Base-by-base conservation (phyloP, 495 filamentous ascomycete species). In the Aspergillus taichungensis region DNA sequence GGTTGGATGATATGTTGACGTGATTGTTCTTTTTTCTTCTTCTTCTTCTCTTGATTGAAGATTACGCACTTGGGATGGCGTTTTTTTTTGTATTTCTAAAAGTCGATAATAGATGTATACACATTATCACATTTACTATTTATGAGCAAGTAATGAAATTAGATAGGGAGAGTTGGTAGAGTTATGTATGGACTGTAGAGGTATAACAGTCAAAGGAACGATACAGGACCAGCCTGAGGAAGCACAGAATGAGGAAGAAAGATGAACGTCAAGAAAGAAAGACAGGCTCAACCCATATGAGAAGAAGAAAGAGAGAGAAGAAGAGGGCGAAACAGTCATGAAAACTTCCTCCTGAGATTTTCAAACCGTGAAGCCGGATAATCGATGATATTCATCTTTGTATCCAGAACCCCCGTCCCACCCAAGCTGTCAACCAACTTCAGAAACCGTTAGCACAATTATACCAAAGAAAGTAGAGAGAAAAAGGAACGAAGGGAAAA, bases 1-100 rank as follows among this genome's bases (percentile, higher is more conserved):
- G 80, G 43, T 65, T 98, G 56, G 85, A 91, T 62, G 77, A 81
- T 50, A 95, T 95, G 89, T 75, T 95, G 69, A 85, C 83, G 56
- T 95, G 75, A 53, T 38, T 32, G n/a, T 42, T 32, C 13, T 32
- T 42, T 9, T 24, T 8, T 5, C 13, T 37, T 37, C 11, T 13
- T 14, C 4, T 37, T 13, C 13, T 37, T 43, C 35, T 34, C 13
- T 34, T 35, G 29, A 12, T 37, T 38, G 18, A 24, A 24, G 18
- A 2, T 24, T 24, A 24, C 18, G 18, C 18, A 24, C 18, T 24
- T 24, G 18, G 18, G 18, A 24, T 24, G 18, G 18, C 18, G 18
- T 40, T 29, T 3, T 35, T 18, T 43, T 13, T 12, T 35, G 14
- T 46, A 11, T 40, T 30, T 47, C 24, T 35, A 36, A 24, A 24